Conservation (phyloP, 768 basidiomycete genomes). For the Pulveroboletus sp. region DNA sequence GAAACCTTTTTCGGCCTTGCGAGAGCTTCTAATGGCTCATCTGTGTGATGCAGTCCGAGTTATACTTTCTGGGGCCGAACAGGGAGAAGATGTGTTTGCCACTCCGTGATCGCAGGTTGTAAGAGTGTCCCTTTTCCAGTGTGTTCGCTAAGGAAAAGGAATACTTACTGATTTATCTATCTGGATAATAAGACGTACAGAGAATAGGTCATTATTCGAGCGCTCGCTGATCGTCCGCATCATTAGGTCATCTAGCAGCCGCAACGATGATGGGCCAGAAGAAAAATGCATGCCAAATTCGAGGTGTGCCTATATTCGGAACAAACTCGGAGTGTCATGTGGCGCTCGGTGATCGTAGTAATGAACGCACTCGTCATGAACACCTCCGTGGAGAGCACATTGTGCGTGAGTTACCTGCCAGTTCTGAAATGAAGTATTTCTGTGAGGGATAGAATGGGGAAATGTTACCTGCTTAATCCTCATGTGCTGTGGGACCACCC, state of each 20-base stretch:
- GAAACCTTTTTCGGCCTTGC: not conserved
- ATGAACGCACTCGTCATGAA: not conserved
- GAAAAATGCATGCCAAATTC: not conserved
- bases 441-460: too few species aligned
- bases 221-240: not conserved
- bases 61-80: not conserved
- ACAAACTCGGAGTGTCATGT: not conserved
- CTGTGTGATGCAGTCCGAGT: not conserved
- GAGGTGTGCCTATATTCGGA: not conserved
- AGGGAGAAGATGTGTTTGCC: not conserved
- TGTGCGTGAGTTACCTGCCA: too few species aligned
- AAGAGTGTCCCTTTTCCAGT: not conserved
- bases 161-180: not conserved
- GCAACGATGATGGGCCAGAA: not conserved
- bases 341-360: not conserved
- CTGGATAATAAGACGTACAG: not conserved
- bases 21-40: not conserved
- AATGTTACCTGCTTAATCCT: too few species aligned
- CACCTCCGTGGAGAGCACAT: too few species aligned
- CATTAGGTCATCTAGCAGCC: not conserved
- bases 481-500: too few species aligned
- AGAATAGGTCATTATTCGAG: not conserved
- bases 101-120: not conserved
- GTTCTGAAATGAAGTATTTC: too few species aligned
- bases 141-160: not conserved